Percentiles rank a stretch among this genome's conserved stretches.
These are phyloP conservation scores for Flaveria linearis DNA, from an alignment of 129 eudicot genomes.

Conservation along the genomic window DNA sequence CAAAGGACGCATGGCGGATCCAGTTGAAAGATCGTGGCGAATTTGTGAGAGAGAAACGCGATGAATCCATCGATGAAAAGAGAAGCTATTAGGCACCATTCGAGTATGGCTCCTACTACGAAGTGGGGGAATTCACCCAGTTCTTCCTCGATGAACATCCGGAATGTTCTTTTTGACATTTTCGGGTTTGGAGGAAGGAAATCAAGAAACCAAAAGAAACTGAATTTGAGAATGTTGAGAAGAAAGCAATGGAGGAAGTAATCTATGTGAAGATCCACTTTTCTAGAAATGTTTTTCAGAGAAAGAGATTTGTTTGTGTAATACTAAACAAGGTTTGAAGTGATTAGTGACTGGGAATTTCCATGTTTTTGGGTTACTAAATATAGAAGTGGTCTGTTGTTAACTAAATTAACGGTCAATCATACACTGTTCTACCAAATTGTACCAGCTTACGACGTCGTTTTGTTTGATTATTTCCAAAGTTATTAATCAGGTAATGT, in stretches of 20 bases:
- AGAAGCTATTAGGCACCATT: slow-evolving; percentile 61
- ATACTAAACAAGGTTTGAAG: slow-evolving; percentile 25
- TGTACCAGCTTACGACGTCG: background rate
- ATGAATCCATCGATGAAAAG: slow-evolving; percentile 63
- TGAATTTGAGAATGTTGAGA: background rate
- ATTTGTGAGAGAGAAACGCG: slow-evolving; percentile 52
- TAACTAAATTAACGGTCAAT: slow-evolving; percentile 51
- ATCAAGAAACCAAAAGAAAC: background rate
- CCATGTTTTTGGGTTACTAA: slow-evolving; percentile 22
- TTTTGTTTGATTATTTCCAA: background rate
- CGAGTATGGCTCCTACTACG: slow-evolving; percentile 58
- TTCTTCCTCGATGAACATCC: slow-evolving; percentile 53
- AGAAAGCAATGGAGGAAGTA: background rate
- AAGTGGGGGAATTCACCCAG: slow-evolving; percentile 59
- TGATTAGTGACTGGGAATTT: slow-evolving; percentile 24
- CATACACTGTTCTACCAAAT: slow-evolving; percentile 14
- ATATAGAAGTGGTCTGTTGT: slow-evolving; percentile 25
- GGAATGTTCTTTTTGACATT: slow-evolving; percentile 42
- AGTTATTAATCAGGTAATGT: background rate
- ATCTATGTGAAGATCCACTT: slow-evolving; percentile 44
- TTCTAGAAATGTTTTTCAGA: slow-evolving; percentile 9
- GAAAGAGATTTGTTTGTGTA: slow-evolving; percentile 18
- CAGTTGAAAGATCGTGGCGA: slow-evolving; percentile 57
- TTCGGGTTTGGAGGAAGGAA: background rate
- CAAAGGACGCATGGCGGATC: slow-evolving; percentile 77